Base-by-base conservation (phyloP, 164 flowering plant species). In the Aristolochia fimbriata region DNA sequence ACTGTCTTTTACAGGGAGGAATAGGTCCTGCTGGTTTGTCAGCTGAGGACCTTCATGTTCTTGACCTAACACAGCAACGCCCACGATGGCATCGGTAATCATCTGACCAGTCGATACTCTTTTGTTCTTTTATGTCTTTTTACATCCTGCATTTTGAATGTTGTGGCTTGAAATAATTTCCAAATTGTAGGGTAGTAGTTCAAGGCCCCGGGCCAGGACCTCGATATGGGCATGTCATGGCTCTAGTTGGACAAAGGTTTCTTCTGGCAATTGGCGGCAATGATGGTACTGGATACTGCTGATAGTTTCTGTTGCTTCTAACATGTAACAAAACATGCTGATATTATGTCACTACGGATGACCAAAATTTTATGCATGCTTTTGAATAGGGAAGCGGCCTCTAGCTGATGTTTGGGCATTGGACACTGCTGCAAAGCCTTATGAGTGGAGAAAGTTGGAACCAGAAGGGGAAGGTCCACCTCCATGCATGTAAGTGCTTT, bases 401-500 rank as follows among this genome's bases (percentile, higher is more conserved):
- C 71, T 94, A 71, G 97, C 99, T 71, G 99, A 94, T 84, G 99
- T 94, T 48, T 94, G 99, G 99, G 99, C 99, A 22, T 67, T 94
- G 54, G 99, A 94, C 71, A 94, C 99, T 51, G 99, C 99, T 70
- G 99, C 99, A 51, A 94, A 94, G 72, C 99, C 99, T 67, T 94
- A 94, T 70, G 99, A 94, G 73, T 94, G 99, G 99, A 78, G 97
- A 67, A 94, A 88, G 70, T 70, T 94, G 80, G 99, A 94, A 70
- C 97, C 99, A n/a, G 99, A 94, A 77, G 99, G 99, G 51, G 99
- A 94, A 66, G 99, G 99, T 62, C 99, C 99, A 58, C 99, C 99
- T 59, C 97, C 99, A 47, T 94, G 99, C 93, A 94, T 91, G 99
- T 94, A 80, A 68, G 74, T 61, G 50, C 43, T 37, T 37, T 37